Base-by-base conservation (phyloP, 208 protist species). In the Kentomonas sorsogonicus region DNA sequence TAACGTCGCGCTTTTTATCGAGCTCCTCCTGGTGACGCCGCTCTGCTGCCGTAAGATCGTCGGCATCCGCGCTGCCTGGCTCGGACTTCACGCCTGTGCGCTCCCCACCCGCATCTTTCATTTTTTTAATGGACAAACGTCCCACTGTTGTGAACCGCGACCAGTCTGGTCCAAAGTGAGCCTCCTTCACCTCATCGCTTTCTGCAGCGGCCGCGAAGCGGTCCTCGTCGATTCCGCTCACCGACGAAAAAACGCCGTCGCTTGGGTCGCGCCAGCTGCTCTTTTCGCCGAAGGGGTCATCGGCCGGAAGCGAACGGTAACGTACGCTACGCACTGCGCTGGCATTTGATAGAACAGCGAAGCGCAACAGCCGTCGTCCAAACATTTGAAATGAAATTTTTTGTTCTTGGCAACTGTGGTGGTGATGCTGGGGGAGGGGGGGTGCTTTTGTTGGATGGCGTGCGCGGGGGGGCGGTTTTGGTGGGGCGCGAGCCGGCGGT, bases 91-190 rank as follows among this genome's bases (percentile, higher is more conserved):
- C 48, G 6, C 30, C 25, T 0, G 60, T 40, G 26, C 60, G 55
- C 15, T 60, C 15, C 10, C 27, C 18, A 36, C 56, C 47, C 11
- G 67, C 53, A 38, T 81, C 72, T 45, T 74, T 68, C 79, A 83
- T 83, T 50, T 78, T 83, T 52, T 79, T 69, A 0, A 86, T 63
- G 0, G 82, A 83, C 11, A 89, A 13, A 18, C 77, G 70, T 1
- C 79, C 86, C 2, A 93, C 71, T 4, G 82, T 88, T 23, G 74
- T 74, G 38, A 89, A 86, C 23, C 70, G 64, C 2, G 86, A 71
- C 86, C 86, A 93, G 54, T 84, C 74, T 1, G 86, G 86, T 6
- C 86, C 86, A 59, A 93, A 89, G 60, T 93, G 86, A 0, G 79
- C 72, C 55, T 77, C 59, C 2, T 71, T 72, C 45, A 93, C 74